Percentiles rank a stretch among this genome's conserved stretches.
phyloP scores from a whole-genome alignment of 352 stramenopile species.

The Pythium brassicae region DNA sequence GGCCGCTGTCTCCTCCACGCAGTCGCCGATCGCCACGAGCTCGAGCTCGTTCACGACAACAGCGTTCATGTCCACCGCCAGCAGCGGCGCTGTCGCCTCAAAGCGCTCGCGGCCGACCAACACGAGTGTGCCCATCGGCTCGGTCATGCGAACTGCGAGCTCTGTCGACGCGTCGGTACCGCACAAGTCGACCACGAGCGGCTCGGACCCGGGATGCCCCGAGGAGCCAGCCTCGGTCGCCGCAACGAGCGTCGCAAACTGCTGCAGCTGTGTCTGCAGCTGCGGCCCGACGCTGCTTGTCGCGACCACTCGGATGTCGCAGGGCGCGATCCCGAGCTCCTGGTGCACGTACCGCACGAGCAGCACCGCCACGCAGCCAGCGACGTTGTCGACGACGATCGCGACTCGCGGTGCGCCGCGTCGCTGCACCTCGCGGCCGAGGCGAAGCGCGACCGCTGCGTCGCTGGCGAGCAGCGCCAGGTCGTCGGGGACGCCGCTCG shows the following conservation, averaged over 20 bases:
- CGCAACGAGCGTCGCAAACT: slow-evolving; percentile 22
- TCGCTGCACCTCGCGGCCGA: slow-evolving; percentile 22
- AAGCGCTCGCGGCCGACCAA: slow-evolving; percentile 30
- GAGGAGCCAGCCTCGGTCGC: slow-evolving; percentile 15
- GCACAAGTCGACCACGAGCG: slow-evolving; percentile 50
- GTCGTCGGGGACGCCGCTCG: slow-evolving; percentile 29
- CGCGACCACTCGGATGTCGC: slow-evolving; percentile 29
- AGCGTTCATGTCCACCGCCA: slow-evolving; percentile 64
- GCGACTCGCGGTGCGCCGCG: slow-evolving; percentile 23
- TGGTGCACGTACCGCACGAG: slow-evolving; percentile 28
- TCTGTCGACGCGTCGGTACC: slow-evolving; percentile 31
- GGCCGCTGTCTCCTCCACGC: not conserved
- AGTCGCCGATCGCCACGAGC: slow-evolving; percentile 35
- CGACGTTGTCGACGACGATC: slow-evolving; percentile 17
- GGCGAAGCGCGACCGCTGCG: slow-evolving; percentile 28
- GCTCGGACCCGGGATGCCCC: slow-evolving; percentile 22
- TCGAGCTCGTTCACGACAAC: slow-evolving; percentile 68
- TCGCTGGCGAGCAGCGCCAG: slow-evolving; percentile 38
- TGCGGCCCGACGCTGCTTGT: slow-evolving; percentile 1
- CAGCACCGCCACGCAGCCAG: slow-evolving; percentile 17
- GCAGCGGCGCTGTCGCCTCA: slow-evolving; percentile 14
- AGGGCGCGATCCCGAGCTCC: slow-evolving; percentile 11
- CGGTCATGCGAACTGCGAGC: slow-evolving; percentile 36
- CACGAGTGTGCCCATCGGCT: slow-evolving; percentile 43
- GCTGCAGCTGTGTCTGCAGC: slow-evolving; percentile 2